Evolutionary conservation across 2,329 filamentous ascomycete genomes (phyloP).

Genomic region (Fusarium nodosum): DNA sequence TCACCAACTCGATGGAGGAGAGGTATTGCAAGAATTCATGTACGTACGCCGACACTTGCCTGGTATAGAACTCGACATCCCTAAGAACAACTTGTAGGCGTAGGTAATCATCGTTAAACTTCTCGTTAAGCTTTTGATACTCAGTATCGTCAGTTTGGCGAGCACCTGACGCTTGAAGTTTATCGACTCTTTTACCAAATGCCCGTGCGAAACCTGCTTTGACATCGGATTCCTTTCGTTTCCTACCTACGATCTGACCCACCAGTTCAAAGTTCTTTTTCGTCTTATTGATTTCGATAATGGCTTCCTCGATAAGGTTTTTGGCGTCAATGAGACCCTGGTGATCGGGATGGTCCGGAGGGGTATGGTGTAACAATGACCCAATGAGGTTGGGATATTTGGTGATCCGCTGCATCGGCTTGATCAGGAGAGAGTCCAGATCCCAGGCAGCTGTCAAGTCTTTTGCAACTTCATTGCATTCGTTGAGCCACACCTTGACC

Average conservation of each 20-base stretch:
- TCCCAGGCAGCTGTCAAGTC: constrained; percentile 96
- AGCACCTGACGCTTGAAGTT: constrained; percentile 75
- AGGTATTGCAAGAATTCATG: constrained; percentile 85
- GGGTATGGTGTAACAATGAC: constrained; percentile 83
- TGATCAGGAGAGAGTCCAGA: constrained; percentile 94
- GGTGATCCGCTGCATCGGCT: constrained; percentile 93
- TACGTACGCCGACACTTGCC: constrained; percentile 84
- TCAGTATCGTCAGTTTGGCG: constrained; percentile 81
- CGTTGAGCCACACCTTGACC: constrained; percentile 87
- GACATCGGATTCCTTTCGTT: constrained; percentile 90
- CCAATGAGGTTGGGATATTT: constrained; percentile 92
- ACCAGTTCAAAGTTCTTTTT: constrained; percentile 96
- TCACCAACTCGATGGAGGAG: constrained; percentile 84
- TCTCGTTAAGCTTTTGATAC: constrained; percentile 85
- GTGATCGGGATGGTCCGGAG: constrained; percentile 85
- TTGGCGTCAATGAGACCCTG: constrained; percentile 70
- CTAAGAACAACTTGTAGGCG: constrained; percentile 91
- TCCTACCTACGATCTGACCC: constrained; percentile 86
- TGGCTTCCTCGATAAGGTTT: constrained; percentile 71
- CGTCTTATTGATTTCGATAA: constrained; percentile 91
- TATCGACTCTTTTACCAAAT: constrained; percentile 90
- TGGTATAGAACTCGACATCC: constrained; percentile 92
- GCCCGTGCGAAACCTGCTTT: constrained; percentile 87
- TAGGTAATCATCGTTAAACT: constrained; percentile 92
- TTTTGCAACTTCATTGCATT: constrained; percentile 92